Evolutionary conservation across 2,329 filamentous ascomycete genomes (phyloP), one percentile per base, ranked within the genome.

Genomic region (Ceratocystis eucalypticola): DNA sequence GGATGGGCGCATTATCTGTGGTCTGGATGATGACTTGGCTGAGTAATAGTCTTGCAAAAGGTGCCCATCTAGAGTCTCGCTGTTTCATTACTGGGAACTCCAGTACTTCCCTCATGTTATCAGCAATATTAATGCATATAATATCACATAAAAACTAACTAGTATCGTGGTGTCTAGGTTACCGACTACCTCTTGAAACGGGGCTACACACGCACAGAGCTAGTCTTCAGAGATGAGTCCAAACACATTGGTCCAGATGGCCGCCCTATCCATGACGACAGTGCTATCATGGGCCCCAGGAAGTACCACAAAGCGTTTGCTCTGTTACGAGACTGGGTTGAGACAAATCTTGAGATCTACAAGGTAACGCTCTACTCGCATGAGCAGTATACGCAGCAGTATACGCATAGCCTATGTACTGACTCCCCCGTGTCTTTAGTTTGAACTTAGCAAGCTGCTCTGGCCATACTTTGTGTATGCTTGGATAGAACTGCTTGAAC

Each of bases 391-490:
- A 33, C 44, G 20, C 53, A 45, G 12, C n/a, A 65, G 10, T 37
- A 28, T 22, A 20, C 15, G 25, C 50, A 28, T 17, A 46, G 7
- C 20, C 17, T 4, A 37, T 15, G 7, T n/a, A 10, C 57, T 66
- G 28, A 69, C 62, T 25, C 7, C 5, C 45, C 73, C 72, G 62
- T n/a, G 1, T 57, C 10, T 68, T 12, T 69, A 92, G 85, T 91
- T 93, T 57, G 94, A 99, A 77, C 80, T 99, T 2, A 83, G 85
- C 67, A 91, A 95, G 70, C 80, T 97, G 3, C 78, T 96, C 17
- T 99, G 94, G 91, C 94, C 94, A 0, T 78, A 95, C 0, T 97
- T 96, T 72, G 89, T 97, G 63, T 96, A 99, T 75, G 94, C 90
- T 0, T 96, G 89, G 73, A 79, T 99, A 30, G 86, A 90, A 67